Evolutionary conservation across 2,329 filamentous ascomycete species (phyloP).

Genomic region (Davidsoniella eucalypti): DNA sequence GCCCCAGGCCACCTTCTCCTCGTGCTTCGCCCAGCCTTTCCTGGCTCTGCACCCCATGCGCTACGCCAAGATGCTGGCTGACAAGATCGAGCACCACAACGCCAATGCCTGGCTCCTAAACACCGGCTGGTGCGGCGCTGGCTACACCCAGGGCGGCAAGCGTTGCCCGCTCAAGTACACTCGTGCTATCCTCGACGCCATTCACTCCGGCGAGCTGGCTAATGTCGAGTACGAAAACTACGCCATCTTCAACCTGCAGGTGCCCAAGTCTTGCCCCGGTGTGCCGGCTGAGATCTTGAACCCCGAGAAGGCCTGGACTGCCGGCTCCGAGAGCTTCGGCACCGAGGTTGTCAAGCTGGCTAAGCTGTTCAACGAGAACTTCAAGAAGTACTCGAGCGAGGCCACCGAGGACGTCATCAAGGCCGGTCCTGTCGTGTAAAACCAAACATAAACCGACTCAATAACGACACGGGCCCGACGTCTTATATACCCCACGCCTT

Average conservation of each 20-base stretch:
- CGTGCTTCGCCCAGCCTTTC: slow-evolving; percentile 99
- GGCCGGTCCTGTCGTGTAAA: slow-evolving; percentile 32
- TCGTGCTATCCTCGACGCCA: slow-evolving; percentile 86
- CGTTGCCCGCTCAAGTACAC: slow-evolving; percentile 98
- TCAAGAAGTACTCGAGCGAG: slow-evolving; percentile 82
- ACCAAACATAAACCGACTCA: neutral
- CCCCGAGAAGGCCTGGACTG: slow-evolving; percentile 83
- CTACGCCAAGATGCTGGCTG: slow-evolving; percentile 94
- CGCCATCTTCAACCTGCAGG: slow-evolving; percentile 87
- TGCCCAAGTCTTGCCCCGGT: slow-evolving; percentile 80
- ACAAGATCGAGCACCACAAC: slow-evolving; percentile 92
- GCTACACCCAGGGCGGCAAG: slow-evolving; percentile 81
- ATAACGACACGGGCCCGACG: neutral
- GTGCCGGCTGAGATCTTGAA: slow-evolving; percentile 89
- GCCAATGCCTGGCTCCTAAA: slow-evolving; percentile 97
- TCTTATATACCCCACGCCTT: slow-evolving; percentile 1
- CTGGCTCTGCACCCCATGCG: slow-evolving; percentile 97
- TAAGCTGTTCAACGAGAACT: slow-evolving; percentile 86
- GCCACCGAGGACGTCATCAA: slow-evolving; percentile 66
- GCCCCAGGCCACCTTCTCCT: slow-evolving; percentile 96
- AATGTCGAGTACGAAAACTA: slow-evolving; percentile 89
- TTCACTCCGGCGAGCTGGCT: slow-evolving; percentile 91
- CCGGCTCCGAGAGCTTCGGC: slow-evolving; percentile 64
- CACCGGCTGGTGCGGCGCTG: slow-evolving; percentile 92
- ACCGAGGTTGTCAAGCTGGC: slow-evolving; percentile 82